phyloP scores from a whole-genome alignment of 805 yeast species.

The Lipomyces oligophaga region DNA sequence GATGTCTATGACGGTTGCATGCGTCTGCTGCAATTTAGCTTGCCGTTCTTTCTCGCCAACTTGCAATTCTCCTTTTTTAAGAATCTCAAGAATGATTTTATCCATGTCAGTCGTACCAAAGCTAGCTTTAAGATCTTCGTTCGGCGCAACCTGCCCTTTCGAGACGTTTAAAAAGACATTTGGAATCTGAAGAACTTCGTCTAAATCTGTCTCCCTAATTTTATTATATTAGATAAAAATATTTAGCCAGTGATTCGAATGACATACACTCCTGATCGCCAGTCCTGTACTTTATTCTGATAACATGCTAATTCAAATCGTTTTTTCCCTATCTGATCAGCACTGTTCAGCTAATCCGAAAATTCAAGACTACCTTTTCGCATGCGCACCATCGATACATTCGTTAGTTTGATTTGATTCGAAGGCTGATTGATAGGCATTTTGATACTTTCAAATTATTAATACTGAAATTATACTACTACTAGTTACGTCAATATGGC shows the following conservation, averaged over 20 bases:
- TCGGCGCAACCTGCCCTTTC: slow-evolving; percentile 88
- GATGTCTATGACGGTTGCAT: slow-evolving; percentile 75
- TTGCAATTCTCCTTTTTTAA: slow-evolving; percentile 90
- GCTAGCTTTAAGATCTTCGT: slow-evolving; percentile 69
- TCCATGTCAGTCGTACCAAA: slow-evolving; percentile 77
- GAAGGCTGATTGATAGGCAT: slow-evolving; percentile 81
- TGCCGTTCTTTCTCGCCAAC: slow-evolving; percentile 89
- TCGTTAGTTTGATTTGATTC: slow-evolving; percentile 83
- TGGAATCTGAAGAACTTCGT: slow-evolving; percentile 94
- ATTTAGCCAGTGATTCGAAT: background rate
- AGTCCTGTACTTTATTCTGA: slow-evolving; percentile 95
- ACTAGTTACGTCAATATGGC: too few relatives aligned
- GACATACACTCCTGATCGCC: slow-evolving; percentile 63
- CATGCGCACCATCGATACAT: slow-evolving; percentile 88
- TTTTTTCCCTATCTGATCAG: slow-evolving; percentile 48
- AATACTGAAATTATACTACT: too few relatives aligned
- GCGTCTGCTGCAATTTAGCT: slow-evolving; percentile 65
- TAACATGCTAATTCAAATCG: slow-evolving; percentile 95
- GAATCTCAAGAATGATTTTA: slow-evolving; percentile 71
- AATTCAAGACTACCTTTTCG: slow-evolving; percentile 54
- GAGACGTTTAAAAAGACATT: slow-evolving; percentile 90
- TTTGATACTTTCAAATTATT: too few relatives aligned
- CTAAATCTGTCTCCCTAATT: slow-evolving; percentile 74
- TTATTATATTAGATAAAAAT: background rate
- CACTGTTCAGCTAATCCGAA: background rate